These are phyloP conservation scores for Ceratobasidium sp. DNA, from an alignment of 1,284 basidiomycete genomes.

Conservation along the genomic window DNA sequence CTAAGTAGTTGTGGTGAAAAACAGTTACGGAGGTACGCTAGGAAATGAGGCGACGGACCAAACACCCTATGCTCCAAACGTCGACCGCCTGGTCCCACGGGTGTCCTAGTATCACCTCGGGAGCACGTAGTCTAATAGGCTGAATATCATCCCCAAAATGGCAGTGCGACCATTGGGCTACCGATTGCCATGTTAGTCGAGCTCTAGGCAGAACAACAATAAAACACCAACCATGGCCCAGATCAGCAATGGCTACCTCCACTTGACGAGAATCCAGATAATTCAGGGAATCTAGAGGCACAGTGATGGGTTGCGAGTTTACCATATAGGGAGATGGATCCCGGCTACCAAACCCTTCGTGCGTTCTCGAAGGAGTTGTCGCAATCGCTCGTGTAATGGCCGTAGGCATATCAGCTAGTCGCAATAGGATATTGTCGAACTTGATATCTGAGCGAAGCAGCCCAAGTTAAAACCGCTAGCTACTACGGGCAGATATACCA, in stretches of 20 bases:
- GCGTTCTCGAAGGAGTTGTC: not conserved
- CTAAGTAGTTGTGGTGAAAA: not conserved
- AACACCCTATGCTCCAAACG: not conserved
- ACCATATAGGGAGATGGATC: too few species aligned
- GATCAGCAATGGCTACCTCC: not conserved
- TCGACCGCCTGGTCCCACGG: not conserved
- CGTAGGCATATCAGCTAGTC: not conserved
- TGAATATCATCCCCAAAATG: not conserved
- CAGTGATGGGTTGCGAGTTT: not conserved
- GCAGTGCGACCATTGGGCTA: not conserved
- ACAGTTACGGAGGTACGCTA: not conserved
- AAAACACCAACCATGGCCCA: not conserved
- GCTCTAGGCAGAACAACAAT: not conserved
- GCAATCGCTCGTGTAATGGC: not conserved
- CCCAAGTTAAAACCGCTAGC: not conserved
- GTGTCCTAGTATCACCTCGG: conserved; percentile 12
- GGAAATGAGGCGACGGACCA: not conserved
- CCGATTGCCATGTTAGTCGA: not conserved
- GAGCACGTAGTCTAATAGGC: not conserved
- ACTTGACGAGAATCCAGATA: not conserved
- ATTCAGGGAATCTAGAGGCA: not conserved
- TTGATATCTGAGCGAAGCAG: conserved; percentile 72
- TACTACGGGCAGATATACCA: not conserved
- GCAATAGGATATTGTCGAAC: conserved; percentile 96
- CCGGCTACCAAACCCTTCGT: not conserved